Evolutionary conservation across 2,329 filamentous ascomycete genomes (phyloP).

Genomic region (Sodiomyces alkalinus): DNA sequence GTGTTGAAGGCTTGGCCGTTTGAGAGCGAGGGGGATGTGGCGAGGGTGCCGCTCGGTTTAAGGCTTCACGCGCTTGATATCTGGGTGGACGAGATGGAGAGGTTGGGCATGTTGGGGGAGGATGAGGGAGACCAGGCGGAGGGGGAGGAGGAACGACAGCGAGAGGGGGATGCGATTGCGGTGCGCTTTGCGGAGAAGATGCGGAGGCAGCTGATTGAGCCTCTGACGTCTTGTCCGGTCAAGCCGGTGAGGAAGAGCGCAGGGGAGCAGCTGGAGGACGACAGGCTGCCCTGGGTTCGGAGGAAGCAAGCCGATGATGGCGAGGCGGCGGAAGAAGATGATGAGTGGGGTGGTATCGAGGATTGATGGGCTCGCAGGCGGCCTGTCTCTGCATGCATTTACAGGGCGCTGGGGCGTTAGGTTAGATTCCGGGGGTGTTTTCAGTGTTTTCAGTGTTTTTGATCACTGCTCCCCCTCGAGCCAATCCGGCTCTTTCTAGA

Average conservation of each 20-base stretch:
- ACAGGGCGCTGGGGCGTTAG: too few relatives aligned
- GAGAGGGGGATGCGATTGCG: too few relatives aligned
- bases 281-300: conserved; percentile 51
- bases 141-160: conserved; percentile 15
- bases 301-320: conserved; percentile 19
- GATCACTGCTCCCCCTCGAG: too few relatives aligned
- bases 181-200: conserved; percentile 36
- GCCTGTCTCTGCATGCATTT: too few relatives aligned
- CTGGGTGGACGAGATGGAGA: conserved; percentile 80
- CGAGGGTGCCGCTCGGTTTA: conserved; percentile 65
- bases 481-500: too few relatives aligned
- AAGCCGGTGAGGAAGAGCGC: conserved; percentile 60
- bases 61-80: conserved; percentile 79
- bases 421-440: too few relatives aligned
- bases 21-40: conserved; percentile 21
- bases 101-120: conserved; percentile 37
- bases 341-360: conserved; percentile 10
- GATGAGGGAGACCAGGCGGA: conserved; percentile 17
- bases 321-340: conserved; percentile 20
- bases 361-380: conserved; percentile 5
- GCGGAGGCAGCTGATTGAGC: conserved; percentile 36
- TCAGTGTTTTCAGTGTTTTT: too few relatives aligned
- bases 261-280: conserved; percentile 56
- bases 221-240: conserved; percentile 41
- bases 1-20: conserved; percentile 25